Evolutionary conservation across 2,329 filamentous ascomycete species (phyloP).

Genomic region (Colletotrichum eremochloae): DNA sequence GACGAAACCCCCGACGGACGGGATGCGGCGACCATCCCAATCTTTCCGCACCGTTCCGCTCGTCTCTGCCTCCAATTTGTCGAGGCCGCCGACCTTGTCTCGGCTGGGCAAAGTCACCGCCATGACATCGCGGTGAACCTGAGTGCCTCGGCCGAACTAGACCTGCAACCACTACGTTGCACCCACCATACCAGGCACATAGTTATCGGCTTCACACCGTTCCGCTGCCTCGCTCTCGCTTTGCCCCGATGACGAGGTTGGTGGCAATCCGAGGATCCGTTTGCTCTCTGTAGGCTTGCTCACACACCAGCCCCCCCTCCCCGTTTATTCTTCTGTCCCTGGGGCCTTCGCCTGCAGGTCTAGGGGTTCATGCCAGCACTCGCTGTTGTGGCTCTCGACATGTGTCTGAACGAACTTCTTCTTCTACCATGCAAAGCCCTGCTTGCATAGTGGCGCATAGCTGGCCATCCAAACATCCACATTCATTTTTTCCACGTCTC

Average conservation of each 20-base stretch:
- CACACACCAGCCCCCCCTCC: background rate
- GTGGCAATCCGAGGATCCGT: slow-evolving; percentile 5
- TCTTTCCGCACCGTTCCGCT: slow-evolving; percentile 3
- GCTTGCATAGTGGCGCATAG: slow-evolving; percentile 34
- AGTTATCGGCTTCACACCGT: background rate
- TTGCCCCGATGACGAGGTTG: background rate
- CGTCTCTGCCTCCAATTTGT: slow-evolving; percentile 13
- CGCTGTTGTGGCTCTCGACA: slow-evolving; percentile 9
- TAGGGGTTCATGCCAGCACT: slow-evolving; percentile 22
- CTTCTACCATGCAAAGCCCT: slow-evolving; percentile 29
- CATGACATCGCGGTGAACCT: slow-evolving; percentile 28
- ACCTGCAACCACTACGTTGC: slow-evolving; percentile 18
- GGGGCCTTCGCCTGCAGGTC: background rate
- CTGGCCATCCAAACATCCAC: background rate
- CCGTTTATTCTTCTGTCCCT: background rate
- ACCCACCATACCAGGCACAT: background rate
- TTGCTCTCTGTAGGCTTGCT: background rate
- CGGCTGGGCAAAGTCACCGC: slow-evolving; percentile 16
- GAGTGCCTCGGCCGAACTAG: slow-evolving; percentile 35
- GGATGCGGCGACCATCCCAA: slow-evolving; percentile 18
- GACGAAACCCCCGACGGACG: slow-evolving; percentile 23
- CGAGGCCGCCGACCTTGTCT: background rate
- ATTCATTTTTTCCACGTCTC: background rate
- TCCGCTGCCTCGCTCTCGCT: background rate
- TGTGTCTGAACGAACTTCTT: background rate